Evolutionary conservation across 495 filamentous ascomycete species (phyloP).

Genomic region (Beverwykella pulmonaria): DNA sequence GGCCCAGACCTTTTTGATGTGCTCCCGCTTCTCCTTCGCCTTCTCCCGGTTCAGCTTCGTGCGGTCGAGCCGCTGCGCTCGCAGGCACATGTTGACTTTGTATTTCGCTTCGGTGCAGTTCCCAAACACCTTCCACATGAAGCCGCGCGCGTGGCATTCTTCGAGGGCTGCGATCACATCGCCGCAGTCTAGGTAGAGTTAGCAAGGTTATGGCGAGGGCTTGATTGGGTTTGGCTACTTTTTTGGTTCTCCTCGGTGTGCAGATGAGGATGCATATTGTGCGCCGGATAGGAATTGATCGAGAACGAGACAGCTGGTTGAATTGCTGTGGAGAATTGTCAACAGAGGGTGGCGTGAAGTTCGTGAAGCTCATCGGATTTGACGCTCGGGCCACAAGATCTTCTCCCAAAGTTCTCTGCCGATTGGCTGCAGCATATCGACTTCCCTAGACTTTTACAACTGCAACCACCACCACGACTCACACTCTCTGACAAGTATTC

Average conservation of each 20-base stretch:
- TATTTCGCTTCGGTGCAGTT: conserved; percentile 87
- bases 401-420: background rate
- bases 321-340: background rate
- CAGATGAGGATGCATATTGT: conserved; percentile 91
- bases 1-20: conserved; percentile 73
- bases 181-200: conserved; percentile 71
- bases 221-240: too few species aligned
- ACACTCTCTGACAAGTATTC: background rate
- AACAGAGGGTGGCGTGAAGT: conserved; percentile 9
- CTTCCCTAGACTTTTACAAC: background rate
- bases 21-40: conserved; percentile 67
- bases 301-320: background rate
- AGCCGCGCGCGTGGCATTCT: conserved; percentile 91
- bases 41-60: conserved; percentile 74
- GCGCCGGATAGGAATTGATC: conserved; percentile 7
- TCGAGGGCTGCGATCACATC: conserved; percentile 91
- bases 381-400: background rate
- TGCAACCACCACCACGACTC: background rate
- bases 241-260: conserved; percentile 80
- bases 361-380: conserved; percentile 2
- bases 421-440: background rate
- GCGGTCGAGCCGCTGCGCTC: conserved; percentile 73
- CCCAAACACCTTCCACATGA: conserved; percentile 83
- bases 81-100: conserved; percentile 79
- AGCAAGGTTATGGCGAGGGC: conserved; percentile 23